phyloP scores from a whole-genome alignment of 1,139 yeast genomes.

The Hemisphaericaspora xylofermentans region DNA sequence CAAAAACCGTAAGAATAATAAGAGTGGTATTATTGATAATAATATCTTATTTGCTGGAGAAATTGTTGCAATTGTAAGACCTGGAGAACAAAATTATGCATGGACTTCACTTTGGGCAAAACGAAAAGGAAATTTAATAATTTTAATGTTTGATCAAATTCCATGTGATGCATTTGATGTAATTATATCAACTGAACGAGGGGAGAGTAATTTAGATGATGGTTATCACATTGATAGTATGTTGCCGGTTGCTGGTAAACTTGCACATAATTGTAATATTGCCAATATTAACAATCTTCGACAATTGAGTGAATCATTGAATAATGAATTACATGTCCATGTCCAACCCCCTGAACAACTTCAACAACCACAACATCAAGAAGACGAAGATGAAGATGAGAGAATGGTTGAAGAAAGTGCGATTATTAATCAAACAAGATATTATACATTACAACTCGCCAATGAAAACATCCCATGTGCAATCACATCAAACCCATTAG shows the following conservation, averaged over 20 bases:
- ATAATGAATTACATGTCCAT: constrained; percentile 22
- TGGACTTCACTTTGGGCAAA: constrained; percentile 93
- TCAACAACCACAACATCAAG: constrained; percentile 13
- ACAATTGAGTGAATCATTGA: constrained; percentile 34
- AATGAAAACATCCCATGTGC: constrained; percentile 66
- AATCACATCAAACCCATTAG: constrained; percentile 58
- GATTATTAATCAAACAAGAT: constrained; percentile 54
- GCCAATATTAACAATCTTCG: constrained; percentile 21
- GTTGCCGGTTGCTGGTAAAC: constrained; percentile 43
- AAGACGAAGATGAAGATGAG: constrained; percentile 13
- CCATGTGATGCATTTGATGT: constrained; percentile 78
- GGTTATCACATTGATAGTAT: constrained; percentile 34
- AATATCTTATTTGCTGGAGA: constrained; percentile 52
- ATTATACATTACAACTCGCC: constrained; percentile 56
- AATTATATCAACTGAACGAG: no score
- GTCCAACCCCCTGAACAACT: constrained; percentile 17
- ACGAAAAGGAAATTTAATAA: constrained; percentile 63
- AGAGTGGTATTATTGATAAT: no score
- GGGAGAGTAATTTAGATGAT: constrained; percentile 21
- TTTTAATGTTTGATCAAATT: constrained; percentile 86
- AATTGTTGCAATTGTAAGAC: constrained; percentile 54
- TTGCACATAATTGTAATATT: constrained; percentile 26
- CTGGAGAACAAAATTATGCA: constrained; percentile 52
- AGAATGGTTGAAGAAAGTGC: constrained; percentile 41
- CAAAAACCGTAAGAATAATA: no score